These are phyloP conservation scores for Aegilops umbellulata DNA, from an alignment of 176 grass and related monocot genomes.

Conservation along the genomic window DNA sequence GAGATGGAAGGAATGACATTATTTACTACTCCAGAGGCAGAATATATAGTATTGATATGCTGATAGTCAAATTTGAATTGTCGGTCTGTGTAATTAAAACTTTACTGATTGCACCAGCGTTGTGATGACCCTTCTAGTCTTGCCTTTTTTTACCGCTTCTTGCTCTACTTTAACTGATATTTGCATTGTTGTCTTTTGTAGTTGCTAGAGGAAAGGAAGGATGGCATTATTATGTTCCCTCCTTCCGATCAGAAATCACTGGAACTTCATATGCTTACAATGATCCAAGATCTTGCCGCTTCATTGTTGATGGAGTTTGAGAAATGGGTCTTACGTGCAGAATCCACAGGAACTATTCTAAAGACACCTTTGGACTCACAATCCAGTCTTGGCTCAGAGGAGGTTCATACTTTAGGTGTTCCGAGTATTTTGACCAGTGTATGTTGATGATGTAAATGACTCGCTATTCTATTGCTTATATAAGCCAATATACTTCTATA, in stretches of 20 bases:
- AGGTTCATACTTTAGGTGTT: slow-evolving; percentile 96
- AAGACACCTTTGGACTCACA: slow-evolving; percentile 99
- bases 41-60: not conserved
- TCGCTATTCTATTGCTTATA: slow-evolving; percentile 38
- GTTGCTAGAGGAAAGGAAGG: slow-evolving; percentile 80
- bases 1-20: not conserved
- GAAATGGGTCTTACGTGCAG: slow-evolving; percentile 97
- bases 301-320: slow-evolving; percentile 98
- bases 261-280: slow-evolving; percentile 96
- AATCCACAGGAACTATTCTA: slow-evolving; percentile 94
- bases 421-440: slow-evolving; percentile 62
- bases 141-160: not conserved
- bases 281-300: slow-evolving; percentile 96
- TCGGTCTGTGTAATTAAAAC: not conserved
- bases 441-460: slow-evolving; percentile 30
- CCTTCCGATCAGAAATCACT: slow-evolving; percentile 77
- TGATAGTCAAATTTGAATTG: not conserved
- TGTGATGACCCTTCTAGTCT: not conserved
- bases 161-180: slow-evolving; percentile 12
- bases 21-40: not conserved
- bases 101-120: not conserved
- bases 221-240: slow-evolving; percentile 76
- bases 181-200: slow-evolving; percentile 28
- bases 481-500: slow-evolving; percentile 27
- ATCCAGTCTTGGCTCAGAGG: slow-evolving; percentile 99